A percentile compares a stretch with the other conserved stretches of the same genome.
phyloP scores from a whole-genome alignment of 2,329 filamentous ascomycete species.

The Fusarium odoratissimum region DNA sequence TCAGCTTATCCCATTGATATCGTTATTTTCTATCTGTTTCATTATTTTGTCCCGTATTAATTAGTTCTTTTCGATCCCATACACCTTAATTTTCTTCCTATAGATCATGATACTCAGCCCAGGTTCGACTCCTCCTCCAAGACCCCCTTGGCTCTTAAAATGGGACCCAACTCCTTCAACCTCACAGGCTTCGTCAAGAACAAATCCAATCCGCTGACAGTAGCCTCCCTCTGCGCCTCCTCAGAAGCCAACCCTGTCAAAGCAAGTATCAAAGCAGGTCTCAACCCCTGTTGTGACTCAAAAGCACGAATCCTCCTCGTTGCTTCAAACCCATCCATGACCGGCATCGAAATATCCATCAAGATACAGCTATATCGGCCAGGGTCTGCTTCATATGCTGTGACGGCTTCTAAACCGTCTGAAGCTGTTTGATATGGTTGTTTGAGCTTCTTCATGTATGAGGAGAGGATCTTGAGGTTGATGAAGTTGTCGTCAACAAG shows the following conservation, averaged over 20 bases:
- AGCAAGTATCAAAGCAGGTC: constrained; percentile 61
- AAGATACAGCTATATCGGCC: constrained; percentile 48
- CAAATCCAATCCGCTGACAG: constrained; percentile 63
- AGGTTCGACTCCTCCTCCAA: constrained; percentile 26
- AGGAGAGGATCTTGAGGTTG: constrained; percentile 51
- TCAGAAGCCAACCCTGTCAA: constrained; percentile 64
- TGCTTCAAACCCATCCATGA: constrained; percentile 65
- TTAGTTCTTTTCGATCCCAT: background rate
- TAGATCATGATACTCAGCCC: background rate
- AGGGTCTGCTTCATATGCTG: constrained; percentile 42
- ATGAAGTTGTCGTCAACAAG: constrained; percentile 57
- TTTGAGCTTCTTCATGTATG: constrained; percentile 52
- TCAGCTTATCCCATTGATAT: background rate
- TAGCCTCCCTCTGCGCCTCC: constrained; percentile 63
- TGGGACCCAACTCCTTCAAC: constrained; percentile 52
- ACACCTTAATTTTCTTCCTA: no score
- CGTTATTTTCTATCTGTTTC: background rate
- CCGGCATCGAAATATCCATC: constrained; percentile 68
- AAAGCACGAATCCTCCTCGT: constrained; percentile 62
- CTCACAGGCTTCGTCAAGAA: constrained; percentile 67
- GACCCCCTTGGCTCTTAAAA: constrained; percentile 31
- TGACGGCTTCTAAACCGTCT: constrained; percentile 51
- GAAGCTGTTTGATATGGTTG: constrained; percentile 46
- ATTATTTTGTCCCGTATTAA: background rate
- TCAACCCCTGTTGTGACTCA: constrained; percentile 56